phyloP scores from a whole-genome alignment of 163 green algal species.

The Scenedesmus sp. region DNA sequence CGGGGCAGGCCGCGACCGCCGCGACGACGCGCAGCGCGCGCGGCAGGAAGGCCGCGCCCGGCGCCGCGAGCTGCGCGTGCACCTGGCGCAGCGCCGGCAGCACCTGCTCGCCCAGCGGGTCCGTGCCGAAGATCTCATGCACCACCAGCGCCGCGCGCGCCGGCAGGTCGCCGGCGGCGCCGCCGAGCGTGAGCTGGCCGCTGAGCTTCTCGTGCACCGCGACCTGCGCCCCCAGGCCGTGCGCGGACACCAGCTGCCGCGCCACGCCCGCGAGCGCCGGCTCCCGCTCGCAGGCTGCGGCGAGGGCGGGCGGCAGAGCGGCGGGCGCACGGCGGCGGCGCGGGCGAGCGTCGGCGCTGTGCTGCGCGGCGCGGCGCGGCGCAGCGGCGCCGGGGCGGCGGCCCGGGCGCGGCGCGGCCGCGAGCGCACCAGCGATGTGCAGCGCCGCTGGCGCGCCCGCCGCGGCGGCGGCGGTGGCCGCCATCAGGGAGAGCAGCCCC shows the following conservation, averaged over 20 bases:
- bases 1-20: slow-evolving; percentile 33
- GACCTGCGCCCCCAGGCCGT: slow-evolving; percentile 25
- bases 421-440: no score
- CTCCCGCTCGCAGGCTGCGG: slow-evolving; percentile 52
- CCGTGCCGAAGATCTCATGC: slow-evolving; percentile 60
- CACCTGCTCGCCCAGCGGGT: slow-evolving; percentile 56
- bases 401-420: no score
- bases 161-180: neutral
- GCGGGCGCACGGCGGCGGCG: no score
- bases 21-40: slow-evolving; percentile 44
- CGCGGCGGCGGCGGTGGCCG: slow-evolving; percentile 59
- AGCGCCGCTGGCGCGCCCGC: no score
- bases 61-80: slow-evolving; percentile 35
- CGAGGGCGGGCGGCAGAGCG: no score
- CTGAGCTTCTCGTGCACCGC: slow-evolving; percentile 44
- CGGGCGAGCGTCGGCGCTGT: no score
- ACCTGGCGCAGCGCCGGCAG: slow-evolving; percentile 51
- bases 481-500: slow-evolving; percentile 87
- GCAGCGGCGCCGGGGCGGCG: no score
- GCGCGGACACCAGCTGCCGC: slow-evolving; percentile 16
- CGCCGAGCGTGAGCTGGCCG: slow-evolving; percentile 32
- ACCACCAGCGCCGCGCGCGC: slow-evolving; percentile 43
- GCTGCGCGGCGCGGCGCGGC: no score
- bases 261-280: slow-evolving; percentile 42
- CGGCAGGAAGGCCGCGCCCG: slow-evolving; percentile 39